Evolutionary conservation across 2,329 filamentous ascomycete genomes (phyloP).

Genomic region (Ophiostoma piceae): DNA sequence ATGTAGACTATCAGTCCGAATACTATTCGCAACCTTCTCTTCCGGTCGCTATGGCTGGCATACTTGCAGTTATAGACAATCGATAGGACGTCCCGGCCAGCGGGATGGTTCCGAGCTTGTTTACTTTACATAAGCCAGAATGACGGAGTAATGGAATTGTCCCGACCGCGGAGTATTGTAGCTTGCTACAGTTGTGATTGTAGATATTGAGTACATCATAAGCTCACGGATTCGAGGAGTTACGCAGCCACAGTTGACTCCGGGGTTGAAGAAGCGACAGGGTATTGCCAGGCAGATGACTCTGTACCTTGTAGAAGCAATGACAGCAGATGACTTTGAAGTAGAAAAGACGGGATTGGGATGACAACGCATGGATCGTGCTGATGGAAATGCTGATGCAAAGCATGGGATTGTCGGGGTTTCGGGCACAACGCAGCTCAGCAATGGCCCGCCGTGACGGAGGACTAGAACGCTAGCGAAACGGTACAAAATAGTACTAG

Average conservation of each 20-base stretch:
- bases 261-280: background rate
- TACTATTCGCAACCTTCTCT: background rate
- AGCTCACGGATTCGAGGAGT: background rate
- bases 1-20: background rate
- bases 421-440: constrained; percentile 5
- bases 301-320: background rate
- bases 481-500: background rate
- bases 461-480: background rate
- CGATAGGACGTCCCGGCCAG: background rate
- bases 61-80: background rate
- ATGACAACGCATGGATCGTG: background rate
- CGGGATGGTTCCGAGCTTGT: constrained; percentile 3
- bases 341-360: background rate
- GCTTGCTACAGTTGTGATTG: background rate
- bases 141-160: background rate
- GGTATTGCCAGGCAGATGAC: background rate
- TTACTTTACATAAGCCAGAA: background rate
- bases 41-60: background rate
- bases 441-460: background rate
- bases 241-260: background rate
- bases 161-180: background rate
- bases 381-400: background rate
- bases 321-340: too few species aligned
- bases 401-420: constrained; percentile 7
- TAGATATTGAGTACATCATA: too few species aligned